A percentile compares a stretch with the other conserved stretches of the same genome.
Conservation (phyloP, 768 basidiomycete genomes). For the Rhizopogon sp. region DNA sequence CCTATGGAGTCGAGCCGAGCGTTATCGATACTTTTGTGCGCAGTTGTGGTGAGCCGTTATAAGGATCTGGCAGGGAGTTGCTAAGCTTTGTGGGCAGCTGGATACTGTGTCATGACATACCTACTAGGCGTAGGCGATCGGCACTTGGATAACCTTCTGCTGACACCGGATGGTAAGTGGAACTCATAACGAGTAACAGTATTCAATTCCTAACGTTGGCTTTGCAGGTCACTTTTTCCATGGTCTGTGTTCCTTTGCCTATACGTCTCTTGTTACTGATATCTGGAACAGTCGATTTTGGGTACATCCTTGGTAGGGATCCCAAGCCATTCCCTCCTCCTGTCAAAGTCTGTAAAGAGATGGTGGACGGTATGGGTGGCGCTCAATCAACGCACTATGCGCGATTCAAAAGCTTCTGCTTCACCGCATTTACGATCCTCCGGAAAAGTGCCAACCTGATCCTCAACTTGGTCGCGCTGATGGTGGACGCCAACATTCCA, state of each 20-base stretch:
- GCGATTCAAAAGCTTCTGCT: constrained; percentile 94
- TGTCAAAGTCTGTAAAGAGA: constrained; percentile 98
- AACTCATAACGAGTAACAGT: background rate
- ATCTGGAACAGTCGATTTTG: constrained; percentile 77
- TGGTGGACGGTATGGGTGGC: constrained; percentile 99
- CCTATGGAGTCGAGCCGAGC: constrained; percentile 89
- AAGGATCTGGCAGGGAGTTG: constrained; percentile 1
- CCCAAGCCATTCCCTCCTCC: constrained; percentile 97
- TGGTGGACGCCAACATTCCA: constrained; percentile 97
- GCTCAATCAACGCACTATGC: constrained; percentile 91
- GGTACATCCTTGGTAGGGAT: constrained; percentile 95
- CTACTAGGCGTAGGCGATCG: constrained; percentile 95
- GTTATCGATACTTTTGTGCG: constrained; percentile 96
- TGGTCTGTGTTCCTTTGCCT: constrained; percentile 42
- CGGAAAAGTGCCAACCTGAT: constrained; percentile 97
- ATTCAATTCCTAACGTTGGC: background rate
- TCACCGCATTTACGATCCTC: constrained; percentile 95
- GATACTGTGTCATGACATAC: constrained; percentile 97
- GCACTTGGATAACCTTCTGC: constrained; percentile 90
- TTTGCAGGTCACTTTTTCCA: constrained; percentile 89
- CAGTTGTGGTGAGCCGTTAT: constrained; percentile 77
- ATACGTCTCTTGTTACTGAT: constrained; percentile 8
- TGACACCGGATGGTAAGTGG: constrained; percentile 79
- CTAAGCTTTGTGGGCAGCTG: constrained; percentile 51
- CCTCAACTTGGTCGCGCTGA: constrained; percentile 90